Percentiles rank a stretch among this genome's conserved stretches.
Conservation (phyloP, 2,329 filamentous ascomycete species). For the Cordyceps farinosa region DNA sequence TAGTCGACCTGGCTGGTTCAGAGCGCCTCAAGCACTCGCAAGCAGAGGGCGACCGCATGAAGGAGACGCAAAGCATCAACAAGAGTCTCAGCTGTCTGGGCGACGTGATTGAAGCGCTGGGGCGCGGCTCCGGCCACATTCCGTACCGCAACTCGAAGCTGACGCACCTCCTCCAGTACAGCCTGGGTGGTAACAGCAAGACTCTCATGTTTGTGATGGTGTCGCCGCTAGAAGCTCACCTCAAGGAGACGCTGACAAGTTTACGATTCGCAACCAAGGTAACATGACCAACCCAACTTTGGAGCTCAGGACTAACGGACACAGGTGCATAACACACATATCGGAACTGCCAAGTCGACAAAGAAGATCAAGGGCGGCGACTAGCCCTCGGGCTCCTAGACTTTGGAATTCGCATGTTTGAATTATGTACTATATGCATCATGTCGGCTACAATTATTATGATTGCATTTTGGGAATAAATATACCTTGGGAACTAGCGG, state of each 20-base stretch:
- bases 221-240: constrained; percentile 82
- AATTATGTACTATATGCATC: neutral
- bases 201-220: constrained; percentile 99
- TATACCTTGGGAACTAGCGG: constrained; percentile 16
- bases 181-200: constrained; percentile 90
- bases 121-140: constrained; percentile 76
- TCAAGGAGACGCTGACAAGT: constrained; percentile 90
- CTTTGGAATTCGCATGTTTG: neutral
- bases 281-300: constrained; percentile 19
- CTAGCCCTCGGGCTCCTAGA: constrained; percentile 17
- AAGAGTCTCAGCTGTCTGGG: constrained; percentile 87
- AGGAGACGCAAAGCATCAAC: constrained; percentile 97
- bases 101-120: constrained; percentile 92
- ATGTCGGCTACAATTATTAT: neutral
- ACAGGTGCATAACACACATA: constrained; percentile 82
- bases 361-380: constrained; percentile 52
- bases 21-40: constrained; percentile 86
- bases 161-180: constrained; percentile 92
- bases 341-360: constrained; percentile 79
- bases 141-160: constrained; percentile 97
- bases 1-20: constrained; percentile 92
- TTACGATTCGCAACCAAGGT: constrained; percentile 95
- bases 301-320: constrained; percentile 17
- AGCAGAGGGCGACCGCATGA: constrained; percentile 80
- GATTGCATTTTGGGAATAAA: constrained; percentile 11